Base-by-base conservation (phyloP, 495 filamentous ascomycete species). In the Aspergillus baeticus region DNA sequence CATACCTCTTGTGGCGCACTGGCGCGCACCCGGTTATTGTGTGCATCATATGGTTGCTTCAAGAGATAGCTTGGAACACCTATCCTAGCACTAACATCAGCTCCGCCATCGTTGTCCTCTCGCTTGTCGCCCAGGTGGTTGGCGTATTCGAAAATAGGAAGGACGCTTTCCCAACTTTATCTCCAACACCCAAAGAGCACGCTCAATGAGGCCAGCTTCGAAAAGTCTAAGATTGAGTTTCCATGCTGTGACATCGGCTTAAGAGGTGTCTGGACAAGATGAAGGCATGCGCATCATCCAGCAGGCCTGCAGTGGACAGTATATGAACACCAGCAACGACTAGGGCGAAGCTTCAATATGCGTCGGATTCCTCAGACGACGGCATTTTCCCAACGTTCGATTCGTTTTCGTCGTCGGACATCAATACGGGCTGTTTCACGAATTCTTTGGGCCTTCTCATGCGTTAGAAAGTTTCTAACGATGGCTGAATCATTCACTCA, bases 21-120 rank as follows among this genome's bases (percentile, higher is more conserved):
- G 87, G 87, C 4, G 61, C 88, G 55, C 87, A 91, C 62, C 91
- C 91, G 6, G 57, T 89, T 10, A 62, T 90, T 37, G 83, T 91
- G 60, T 89, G 85, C 65, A 69, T 64, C 3, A 61, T 91, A 1
- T 98, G 93, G 92, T 86, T 77, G 7, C 77, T 82, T 42, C 94
- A 98, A 69, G 94, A 98, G 63, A 93, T 89, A 91, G 91, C 90
- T 10, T 98, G 94, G 94, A 96, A 97, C 65, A 84, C 91, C 2
- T 98, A 87, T 71, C 94, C 94, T n/a, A 96, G 91, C 68, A 96
- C 92, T 22, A 73, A 86, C 49, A 57, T 64, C 43, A 98, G 93
- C 69, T 96, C 92, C 10, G 73, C 74, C 55, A 79, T 85, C 17
- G 93, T 96, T 29, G 89, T 97, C 10, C 80, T 77, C 10, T 81